Evolutionary conservation across 176 grass and related monocot genomes (phyloP).

Genomic region (Tillandsia fasciculata): DNA sequence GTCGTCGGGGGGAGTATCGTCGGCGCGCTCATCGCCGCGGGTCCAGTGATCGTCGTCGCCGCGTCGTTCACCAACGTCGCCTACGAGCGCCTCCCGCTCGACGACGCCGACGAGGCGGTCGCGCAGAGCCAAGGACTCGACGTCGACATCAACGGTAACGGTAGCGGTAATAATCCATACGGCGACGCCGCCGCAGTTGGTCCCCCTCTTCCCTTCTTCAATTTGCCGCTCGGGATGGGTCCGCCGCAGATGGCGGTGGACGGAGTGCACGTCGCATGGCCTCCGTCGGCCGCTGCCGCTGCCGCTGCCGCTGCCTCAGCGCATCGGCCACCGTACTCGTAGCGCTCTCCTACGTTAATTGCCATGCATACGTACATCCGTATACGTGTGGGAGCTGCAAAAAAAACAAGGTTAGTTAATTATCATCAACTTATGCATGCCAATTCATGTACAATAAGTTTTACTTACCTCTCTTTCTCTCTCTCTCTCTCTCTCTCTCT

Average conservation of each 20-base stretch:
- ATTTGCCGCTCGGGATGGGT: background rate
- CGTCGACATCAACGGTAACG: background rate
- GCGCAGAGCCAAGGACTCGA: constrained; percentile 15
- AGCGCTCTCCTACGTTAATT: background rate
- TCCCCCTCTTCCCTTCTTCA: background rate
- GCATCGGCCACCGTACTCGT: background rate
- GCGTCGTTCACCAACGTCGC: constrained; percentile 99
- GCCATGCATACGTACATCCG: too few species aligned
- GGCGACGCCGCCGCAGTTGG: background rate
- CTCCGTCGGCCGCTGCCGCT: background rate
- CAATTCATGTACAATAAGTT: too few species aligned
- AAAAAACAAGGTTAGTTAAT: background rate
- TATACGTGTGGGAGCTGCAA: too few species aligned
- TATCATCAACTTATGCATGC: too few species aligned
- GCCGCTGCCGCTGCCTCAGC: background rate
- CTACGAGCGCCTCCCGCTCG: constrained; percentile 86
- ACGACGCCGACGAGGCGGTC: constrained; percentile 71
- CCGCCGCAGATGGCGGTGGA: background rate
- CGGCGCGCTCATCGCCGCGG: constrained; percentile 62
- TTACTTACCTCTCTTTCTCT: too few species aligned
- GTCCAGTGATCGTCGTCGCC: constrained; percentile 74
- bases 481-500: too few species aligned
- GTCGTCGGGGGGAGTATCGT: constrained; percentile 77
- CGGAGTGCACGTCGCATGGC: background rate
- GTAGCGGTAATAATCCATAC: background rate